Base-by-base conservation (phyloP, 306 rosid genomes). In the Glycyrrhiza uralensis region DNA sequence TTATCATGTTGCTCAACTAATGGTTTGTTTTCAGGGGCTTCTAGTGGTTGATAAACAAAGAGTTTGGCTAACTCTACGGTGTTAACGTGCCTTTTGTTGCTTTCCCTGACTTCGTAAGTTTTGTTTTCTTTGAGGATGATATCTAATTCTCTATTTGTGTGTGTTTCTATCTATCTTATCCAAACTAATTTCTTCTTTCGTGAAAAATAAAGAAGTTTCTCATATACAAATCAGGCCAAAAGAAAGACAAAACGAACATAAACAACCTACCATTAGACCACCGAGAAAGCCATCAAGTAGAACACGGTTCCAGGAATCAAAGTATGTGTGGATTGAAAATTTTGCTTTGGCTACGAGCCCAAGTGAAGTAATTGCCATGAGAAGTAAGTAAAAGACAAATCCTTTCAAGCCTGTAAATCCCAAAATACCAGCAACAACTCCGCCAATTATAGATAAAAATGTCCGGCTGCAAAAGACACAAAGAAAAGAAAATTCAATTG, bases 401-500 rank as follows among this genome's bases (percentile, higher is more conserved):
- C 98, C 97, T 57, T 81, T 85, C 77, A 89, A 77, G 86, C 96
- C 77, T 1, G 96, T 91, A 80, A 91, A 84, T 45, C 98, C 98
- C 84, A 87, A 78, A 72, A 91, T 87, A 79, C 98, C 98, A 81
- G 97, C 98, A 86, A 89, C 87, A 72, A 91, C 95, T 8, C 98
- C 98, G 6, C 96, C 91, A 52, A 94, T 86, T 72, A 91, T 94
- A 55, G 97, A 89, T 91, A 94, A 80, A 78, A 94, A 94, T 41
- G 98, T 94, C 58, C 98, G 97, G 85, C 98, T 93, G 90, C 92
- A 81, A 42, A 62, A 75, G 59, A 73, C 52, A 67, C 35, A 56
- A 41, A 74, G 15, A 62, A 12, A 62, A 44, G 22, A 67, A 59
- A 19, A 7, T 47, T 76, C 35, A 22, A 47, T 23, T 38, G 19